Conservation (phyloP, 768 basidiomycete genomes). For the Trametes coccinea region DNA sequence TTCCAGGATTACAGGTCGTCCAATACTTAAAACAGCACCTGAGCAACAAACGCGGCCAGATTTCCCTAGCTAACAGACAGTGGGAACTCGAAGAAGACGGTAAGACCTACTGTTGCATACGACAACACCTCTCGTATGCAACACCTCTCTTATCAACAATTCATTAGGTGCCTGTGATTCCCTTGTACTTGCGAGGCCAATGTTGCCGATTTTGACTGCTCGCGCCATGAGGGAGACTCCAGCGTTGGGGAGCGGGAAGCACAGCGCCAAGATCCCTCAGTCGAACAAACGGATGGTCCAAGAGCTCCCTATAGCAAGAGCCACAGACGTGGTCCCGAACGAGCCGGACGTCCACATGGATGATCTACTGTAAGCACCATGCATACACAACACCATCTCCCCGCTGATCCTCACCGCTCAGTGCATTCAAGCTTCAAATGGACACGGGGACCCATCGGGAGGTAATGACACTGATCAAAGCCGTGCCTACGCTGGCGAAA, state of each 20-base stretch:
- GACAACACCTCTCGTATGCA: too few species aligned
- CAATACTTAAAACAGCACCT: slow-evolving; percentile 19
- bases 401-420: slow-evolving; percentile 11
- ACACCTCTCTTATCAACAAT: neutral
- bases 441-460: slow-evolving; percentile 29
- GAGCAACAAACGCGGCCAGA: slow-evolving; percentile 17
- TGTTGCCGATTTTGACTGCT: slow-evolving; percentile 48
- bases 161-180: neutral
- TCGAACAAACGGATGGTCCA: slow-evolving; percentile 9
- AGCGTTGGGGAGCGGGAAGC: slow-evolving; percentile 35
- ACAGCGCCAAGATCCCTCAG: slow-evolving; percentile 33
- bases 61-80: slow-evolving; percentile 24
- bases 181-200: slow-evolving; percentile 30
- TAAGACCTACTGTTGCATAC: neutral
- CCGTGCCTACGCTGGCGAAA: slow-evolving; percentile 20
- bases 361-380: slow-evolving; percentile 42
- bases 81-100: slow-evolving; percentile 34
- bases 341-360: slow-evolving; percentile 29
- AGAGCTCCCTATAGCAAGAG: neutral
- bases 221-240: slow-evolving; percentile 51
- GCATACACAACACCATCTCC: slow-evolving; percentile 6
- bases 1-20: slow-evolving; percentile 25
- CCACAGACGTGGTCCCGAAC: neutral
- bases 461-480: slow-evolving; percentile 33
- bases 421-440: slow-evolving; percentile 35